These are phyloP conservation scores for Porpolomopsis calyptriformis DNA, from an alignment of 768 basidiomycete genomes.

Conservation along the genomic window DNA sequence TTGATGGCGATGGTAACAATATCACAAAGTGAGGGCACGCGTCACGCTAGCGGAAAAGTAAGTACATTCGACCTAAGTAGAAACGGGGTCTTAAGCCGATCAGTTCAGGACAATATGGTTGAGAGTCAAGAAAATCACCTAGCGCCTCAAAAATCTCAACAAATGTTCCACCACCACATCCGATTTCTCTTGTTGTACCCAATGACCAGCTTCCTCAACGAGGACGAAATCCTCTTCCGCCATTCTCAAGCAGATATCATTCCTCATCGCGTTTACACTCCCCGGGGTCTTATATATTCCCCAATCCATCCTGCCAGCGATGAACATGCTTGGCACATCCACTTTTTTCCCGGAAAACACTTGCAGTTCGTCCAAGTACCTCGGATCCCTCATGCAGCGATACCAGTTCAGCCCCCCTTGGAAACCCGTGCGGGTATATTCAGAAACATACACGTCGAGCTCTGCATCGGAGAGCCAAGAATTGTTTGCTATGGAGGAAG, in stretches of 20 bases:
- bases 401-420: constrained; percentile 57
- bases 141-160: constrained; percentile 26
- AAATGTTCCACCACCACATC: constrained; percentile 31
- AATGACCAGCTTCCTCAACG: constrained; percentile 48
- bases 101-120: no score
- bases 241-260: constrained; percentile 26
- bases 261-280: constrained; percentile 32
- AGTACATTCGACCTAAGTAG: no score
- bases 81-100: no score
- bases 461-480: constrained; percentile 42
- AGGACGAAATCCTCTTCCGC: constrained; percentile 37
- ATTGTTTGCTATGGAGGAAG: constrained; percentile 19
- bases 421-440: constrained; percentile 45
- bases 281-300: constrained; percentile 10
- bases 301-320: constrained; percentile 31
- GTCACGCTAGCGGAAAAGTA: no score
- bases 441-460: constrained; percentile 37
- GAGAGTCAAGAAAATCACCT: not conserved
- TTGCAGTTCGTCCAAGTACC: constrained; percentile 29
- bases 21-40: no score
- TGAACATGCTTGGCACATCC: constrained; percentile 44
- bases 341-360: constrained; percentile 38
- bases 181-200: constrained; percentile 49
- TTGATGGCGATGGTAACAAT: no score
- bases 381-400: constrained; percentile 28